A percentile compares a stretch with the other conserved stretches of the same genome.
Conservation (phyloP, 768 basidiomycete genomes). For the Pholiota molesta region DNA sequence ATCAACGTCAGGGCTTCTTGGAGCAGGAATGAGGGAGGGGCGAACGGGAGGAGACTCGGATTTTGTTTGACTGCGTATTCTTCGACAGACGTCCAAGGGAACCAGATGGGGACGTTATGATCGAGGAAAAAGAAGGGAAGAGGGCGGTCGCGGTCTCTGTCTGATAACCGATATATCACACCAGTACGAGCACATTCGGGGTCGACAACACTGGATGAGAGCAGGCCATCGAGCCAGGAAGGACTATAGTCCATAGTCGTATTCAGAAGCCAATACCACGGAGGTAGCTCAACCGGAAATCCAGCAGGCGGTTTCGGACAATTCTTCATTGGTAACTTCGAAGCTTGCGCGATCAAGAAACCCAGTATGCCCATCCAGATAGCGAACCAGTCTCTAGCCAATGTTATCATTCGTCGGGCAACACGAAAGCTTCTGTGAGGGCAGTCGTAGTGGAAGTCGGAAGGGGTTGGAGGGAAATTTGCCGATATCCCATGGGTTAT, state of each 20-base stretch:
- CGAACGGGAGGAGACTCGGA: neutral
- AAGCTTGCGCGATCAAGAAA: constrained; percentile 5
- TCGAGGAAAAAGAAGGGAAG: constrained; percentile 4
- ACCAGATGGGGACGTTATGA: constrained; percentile 11
- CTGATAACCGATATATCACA: neutral
- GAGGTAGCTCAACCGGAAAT: neutral
- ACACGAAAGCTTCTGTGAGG: constrained; percentile 2
- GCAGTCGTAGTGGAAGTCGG: constrained; percentile 7
- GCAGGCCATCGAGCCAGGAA: constrained; percentile 6
- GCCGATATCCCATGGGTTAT: constrained; percentile 3
- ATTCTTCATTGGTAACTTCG: neutral
- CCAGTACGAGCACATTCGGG: constrained; percentile 1
- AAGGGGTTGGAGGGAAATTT: constrained; percentile 1
- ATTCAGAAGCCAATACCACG: constrained; percentile 4
- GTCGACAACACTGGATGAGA: neutral
- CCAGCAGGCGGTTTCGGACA: neutral
- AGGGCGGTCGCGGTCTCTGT: neutral
- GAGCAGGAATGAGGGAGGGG: constrained; percentile 9
- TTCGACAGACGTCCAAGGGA: constrained; percentile 12
- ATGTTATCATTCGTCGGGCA: constrained; percentile 5
- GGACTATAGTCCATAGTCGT: neutral
- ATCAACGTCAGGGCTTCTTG: constrained; percentile 9
- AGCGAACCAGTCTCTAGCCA: constrained; percentile 11
- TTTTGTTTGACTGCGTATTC: constrained; percentile 3
- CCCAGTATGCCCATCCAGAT: constrained; percentile 17